Evolutionary conservation across 495 filamentous ascomycete species (phyloP), one percentile per base, ranked within the genome.

Genomic region (Gamarada debralockiae): DNA sequence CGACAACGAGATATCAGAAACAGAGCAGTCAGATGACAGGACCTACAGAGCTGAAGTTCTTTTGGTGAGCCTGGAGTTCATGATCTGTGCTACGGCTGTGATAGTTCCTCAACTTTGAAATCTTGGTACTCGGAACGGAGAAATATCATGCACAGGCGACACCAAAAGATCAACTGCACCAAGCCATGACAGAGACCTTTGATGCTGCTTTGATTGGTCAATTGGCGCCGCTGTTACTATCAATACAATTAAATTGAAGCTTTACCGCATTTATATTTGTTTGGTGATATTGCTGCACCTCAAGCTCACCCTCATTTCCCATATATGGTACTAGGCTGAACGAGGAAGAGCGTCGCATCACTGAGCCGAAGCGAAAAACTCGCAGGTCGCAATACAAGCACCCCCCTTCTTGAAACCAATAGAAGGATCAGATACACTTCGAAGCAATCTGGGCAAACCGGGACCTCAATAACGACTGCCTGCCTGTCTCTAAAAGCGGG

Each of bases 181-280:
- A 23, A 12, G 27, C 9, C 12, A 10, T 25, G 13, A 15, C n/a
- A 29, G 20, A 27, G 29, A 25, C 42, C 20, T 45, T 14, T 27
- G 17, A 27, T 14, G 17, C 18, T 7, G 46, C 15, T 5, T 3
- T 36, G 50, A 52, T 52, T 52, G 50, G 50, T 12, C 15, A 15
- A 52, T 52, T 52, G 50, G 25, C 50, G 50, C 50, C 27, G 39
- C 4, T 44, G 50, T 41, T 50, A 29, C 49, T 52, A 42, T 27
- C 21, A 27, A 43, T 42, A 43, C 36, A 33, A 34, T 21, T 48
- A 29, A 29, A 29, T 29, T 12, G 4, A 25, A 52, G 15, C 39
- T 14, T 42, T 52, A 34, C 50, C 39, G 39, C 37, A 43, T 44
- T 52, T 22, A 29, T 2, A 17, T 15, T 43, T 23, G 39, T 23